Conservation (phyloP, 306 rosid genomes). For the Senna tora region DNA sequence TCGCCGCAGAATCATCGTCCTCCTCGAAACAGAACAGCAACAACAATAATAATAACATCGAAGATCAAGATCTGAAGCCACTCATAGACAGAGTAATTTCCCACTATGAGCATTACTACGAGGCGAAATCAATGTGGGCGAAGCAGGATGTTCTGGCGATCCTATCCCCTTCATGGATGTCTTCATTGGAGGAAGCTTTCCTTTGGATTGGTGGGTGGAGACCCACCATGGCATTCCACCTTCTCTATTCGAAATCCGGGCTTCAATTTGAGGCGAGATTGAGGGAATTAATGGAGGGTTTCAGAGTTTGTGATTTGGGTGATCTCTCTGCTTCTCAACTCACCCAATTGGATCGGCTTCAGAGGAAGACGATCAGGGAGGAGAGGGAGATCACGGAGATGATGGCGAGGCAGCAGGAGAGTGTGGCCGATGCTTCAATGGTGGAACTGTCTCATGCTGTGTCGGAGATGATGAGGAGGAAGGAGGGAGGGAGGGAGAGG, state of each 20-base stretch:
- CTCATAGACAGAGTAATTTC: constrained; percentile 42
- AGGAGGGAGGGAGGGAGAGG: neutral
- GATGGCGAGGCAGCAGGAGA: constrained; percentile 63
- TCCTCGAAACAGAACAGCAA: too few species aligned
- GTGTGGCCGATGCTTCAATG: constrained; percentile 52
- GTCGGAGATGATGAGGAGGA: constrained; percentile 38
- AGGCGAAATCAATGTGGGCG: constrained; percentile 44
- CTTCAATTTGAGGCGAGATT: constrained; percentile 51
- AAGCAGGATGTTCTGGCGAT: constrained; percentile 45
- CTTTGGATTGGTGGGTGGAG: constrained; percentile 84
- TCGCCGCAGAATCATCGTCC: constrained; percentile 38
- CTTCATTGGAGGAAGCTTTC: constrained; percentile 62
- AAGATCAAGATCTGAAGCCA: constrained; percentile 19
- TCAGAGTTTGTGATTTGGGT: constrained; percentile 46
- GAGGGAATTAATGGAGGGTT: constrained; percentile 39
- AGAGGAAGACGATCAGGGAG: constrained; percentile 47
- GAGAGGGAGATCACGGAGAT: constrained; percentile 57
- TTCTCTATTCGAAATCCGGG: constrained; percentile 64
- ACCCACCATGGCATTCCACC: constrained; percentile 66
- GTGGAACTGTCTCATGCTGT: constrained; percentile 50
- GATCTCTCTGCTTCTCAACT: constrained; percentile 54
- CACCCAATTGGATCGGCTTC: constrained; percentile 47
- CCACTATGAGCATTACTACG: constrained; percentile 56
- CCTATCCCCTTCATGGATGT: constrained; percentile 56
- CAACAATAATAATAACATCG: too few species aligned